Percentiles rank a stretch among this genome's conserved stretches.
These are phyloP conservation scores for Saksenaea oblongispora DNA, from an alignment of 371 early-diverging fungal species.

Conservation along the genomic window DNA sequence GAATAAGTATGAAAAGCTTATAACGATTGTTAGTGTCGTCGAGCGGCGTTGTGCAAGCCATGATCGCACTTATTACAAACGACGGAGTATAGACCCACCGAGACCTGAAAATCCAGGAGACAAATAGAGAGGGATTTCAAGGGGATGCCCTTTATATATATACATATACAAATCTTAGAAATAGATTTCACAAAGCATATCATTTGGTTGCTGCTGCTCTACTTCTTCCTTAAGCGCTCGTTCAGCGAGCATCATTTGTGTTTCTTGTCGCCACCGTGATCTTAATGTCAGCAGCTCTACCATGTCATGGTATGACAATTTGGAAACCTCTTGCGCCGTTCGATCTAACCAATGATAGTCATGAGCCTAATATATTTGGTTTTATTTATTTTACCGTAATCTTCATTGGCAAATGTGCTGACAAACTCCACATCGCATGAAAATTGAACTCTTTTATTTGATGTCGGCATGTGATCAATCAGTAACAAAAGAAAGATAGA, in stretches of 20 bases:
- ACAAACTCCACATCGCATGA: constrained; percentile 37
- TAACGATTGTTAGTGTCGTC: constrained; percentile 28
- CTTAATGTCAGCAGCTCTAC: constrained; percentile 46
- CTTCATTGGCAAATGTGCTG: constrained; percentile 50
- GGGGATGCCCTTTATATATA: not conserved
- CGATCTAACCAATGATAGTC: constrained; percentile 31
- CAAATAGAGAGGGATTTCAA: not conserved
- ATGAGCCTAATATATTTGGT: not conserved
- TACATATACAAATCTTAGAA: constrained; percentile 4
- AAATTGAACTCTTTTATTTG: constrained; percentile 45
- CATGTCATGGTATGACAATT: constrained; percentile 50
- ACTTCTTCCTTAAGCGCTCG: constrained; percentile 21
- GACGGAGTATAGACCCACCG: constrained; percentile 46
- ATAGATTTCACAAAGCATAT: constrained; percentile 4
- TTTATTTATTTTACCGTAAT: constrained; percentile 35
- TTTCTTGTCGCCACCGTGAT: constrained; percentile 48
- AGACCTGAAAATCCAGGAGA: not conserved
- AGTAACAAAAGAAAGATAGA: not conserved
- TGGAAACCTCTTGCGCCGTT: constrained; percentile 51
- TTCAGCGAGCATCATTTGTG: constrained; percentile 41
- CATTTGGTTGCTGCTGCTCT: constrained; percentile 10
- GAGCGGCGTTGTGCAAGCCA: constrained; percentile 55
- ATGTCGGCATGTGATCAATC: not conserved
- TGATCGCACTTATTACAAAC: constrained; percentile 53
- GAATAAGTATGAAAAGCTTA: constrained; percentile 2